phyloP scores from a whole-genome alignment of 768 basidiomycete genomes.

The Naematelia aurantialba region DNA sequence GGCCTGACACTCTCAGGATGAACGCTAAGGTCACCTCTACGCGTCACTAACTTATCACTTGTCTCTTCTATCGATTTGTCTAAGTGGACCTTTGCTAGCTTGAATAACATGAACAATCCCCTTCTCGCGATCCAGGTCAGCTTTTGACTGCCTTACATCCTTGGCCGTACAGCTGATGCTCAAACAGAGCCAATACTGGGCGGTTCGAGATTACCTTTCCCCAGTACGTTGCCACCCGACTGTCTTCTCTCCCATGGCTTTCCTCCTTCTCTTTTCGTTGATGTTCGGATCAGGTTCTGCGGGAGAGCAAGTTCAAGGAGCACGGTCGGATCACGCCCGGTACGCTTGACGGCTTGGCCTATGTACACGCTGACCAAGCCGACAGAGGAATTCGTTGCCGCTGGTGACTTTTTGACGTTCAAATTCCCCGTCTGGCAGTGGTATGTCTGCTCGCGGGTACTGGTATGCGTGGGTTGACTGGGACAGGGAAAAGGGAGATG shows the following conservation, averaged over 20 bases:
- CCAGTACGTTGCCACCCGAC: slow-evolving; percentile 42
- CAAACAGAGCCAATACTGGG: slow-evolving; percentile 83
- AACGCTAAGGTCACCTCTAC: slow-evolving; percentile 1
- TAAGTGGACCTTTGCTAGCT: not conserved
- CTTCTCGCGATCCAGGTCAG: slow-evolving; percentile 50
- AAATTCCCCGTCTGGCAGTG: slow-evolving; percentile 99
- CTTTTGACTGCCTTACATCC: not conserved
- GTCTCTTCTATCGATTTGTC: not conserved
- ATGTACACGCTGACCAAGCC: slow-evolving; percentile 22
- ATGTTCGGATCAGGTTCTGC: slow-evolving; percentile 68
- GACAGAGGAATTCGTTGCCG: slow-evolving; percentile 96
- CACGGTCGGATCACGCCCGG: slow-evolving; percentile 94
- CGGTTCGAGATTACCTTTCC: slow-evolving; percentile 85
- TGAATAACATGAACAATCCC: slow-evolving; percentile 42
- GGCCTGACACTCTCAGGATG: not conserved
- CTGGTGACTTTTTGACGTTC: slow-evolving; percentile 94
- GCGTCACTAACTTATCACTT: no score
- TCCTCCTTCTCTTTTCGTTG: not conserved
- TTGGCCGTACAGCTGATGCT: slow-evolving; percentile 5
- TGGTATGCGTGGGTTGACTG: slow-evolving; percentile 14
- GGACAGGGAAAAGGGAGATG: slow-evolving; percentile 85
- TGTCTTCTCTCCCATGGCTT: not conserved
- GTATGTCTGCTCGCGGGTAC: slow-evolving; percentile 55
- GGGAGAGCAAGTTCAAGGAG: slow-evolving; percentile 98
- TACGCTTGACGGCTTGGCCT: slow-evolving; percentile 41